phyloP scores from a whole-genome alignment of 305 asterid species.

The Fraxinus baroniana region DNA sequence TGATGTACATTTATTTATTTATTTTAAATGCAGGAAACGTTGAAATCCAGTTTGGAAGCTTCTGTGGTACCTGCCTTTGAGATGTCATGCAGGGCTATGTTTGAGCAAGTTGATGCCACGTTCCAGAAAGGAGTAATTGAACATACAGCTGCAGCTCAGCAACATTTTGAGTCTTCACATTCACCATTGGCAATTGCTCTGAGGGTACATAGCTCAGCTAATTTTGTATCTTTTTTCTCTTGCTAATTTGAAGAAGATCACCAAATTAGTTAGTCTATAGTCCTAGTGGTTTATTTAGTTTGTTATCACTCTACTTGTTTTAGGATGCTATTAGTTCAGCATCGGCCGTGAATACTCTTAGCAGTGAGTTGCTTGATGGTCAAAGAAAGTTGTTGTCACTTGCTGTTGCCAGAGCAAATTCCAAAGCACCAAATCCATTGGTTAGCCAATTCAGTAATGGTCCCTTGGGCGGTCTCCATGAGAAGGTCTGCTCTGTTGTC shows the following conservation, averaged over 20 bases:
- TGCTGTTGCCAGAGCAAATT: conserved; percentile 41
- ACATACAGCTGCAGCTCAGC: conserved; percentile 38
- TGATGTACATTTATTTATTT: neutral
- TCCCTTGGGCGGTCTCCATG: conserved; percentile 43
- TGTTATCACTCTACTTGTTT: neutral
- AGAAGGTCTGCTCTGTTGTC: conserved; percentile 30
- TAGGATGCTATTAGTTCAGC: conserved; percentile 55
- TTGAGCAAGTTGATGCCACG: conserved; percentile 51
- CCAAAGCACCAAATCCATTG: conserved; percentile 34
- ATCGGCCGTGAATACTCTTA: conserved; percentile 42
- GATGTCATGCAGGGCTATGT: conserved; percentile 54
- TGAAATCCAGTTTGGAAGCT: conserved; percentile 47
- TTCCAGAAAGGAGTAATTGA: conserved; percentile 53
- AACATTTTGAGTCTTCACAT: conserved; percentile 42
- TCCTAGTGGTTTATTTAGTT: neutral
- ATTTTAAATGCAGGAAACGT: conserved; percentile 35
- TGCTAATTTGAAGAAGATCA: neutral
- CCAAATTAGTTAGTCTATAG: neutral
- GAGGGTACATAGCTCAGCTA: conserved; percentile 30
- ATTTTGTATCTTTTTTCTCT: neutral
- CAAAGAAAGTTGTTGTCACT: conserved; percentile 50
- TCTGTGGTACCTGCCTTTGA: conserved; percentile 55
- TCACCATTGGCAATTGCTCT: conserved; percentile 46
- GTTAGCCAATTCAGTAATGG: conserved; percentile 47
- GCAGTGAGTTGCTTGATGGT: conserved; percentile 46